phyloP scores from a whole-genome alignment of 179 eudicot genomes.

The Amaranthus tricolor region DNA sequence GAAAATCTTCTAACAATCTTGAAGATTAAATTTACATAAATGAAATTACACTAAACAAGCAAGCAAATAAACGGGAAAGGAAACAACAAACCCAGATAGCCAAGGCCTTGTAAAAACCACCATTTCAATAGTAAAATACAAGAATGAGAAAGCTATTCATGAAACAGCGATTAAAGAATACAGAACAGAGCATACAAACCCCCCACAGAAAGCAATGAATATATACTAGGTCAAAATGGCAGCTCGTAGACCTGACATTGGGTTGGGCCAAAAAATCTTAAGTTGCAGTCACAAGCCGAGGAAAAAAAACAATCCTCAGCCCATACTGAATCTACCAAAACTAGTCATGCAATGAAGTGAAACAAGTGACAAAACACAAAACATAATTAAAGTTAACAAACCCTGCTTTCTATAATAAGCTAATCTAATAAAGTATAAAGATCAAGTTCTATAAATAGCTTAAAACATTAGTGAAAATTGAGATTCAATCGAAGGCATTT shows the following conservation, averaged over 20 bases:
- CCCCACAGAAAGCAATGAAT: conserved; percentile 12
- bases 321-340: conserved; percentile 13
- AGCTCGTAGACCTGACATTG: not conserved
- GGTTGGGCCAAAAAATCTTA: conserved; percentile 7
- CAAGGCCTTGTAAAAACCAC: not conserved
- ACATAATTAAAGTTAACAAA: not conserved
- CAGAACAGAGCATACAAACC: conserved; percentile 10
- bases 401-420: not conserved
- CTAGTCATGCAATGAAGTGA: not conserved
- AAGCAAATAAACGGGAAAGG: not conserved
- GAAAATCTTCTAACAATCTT: not conserved
- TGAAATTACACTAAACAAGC: not conserved
- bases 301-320: conserved; percentile 5
- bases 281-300: not conserved
- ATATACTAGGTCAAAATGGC: conserved; percentile 4
- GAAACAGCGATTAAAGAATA: not conserved
- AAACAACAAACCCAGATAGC: not conserved
- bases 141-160: not conserved
- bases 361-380: not conserved
- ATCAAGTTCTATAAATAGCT: not conserved
- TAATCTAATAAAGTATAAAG: not conserved
- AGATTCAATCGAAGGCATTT: not conserved
- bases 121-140: conserved; percentile 1
- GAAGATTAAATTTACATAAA: not conserved
- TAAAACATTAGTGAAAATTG: not conserved